phyloP scores from a whole-genome alignment of 108 stramenopile genomes.

The Skeletonema marinoi region DNA sequence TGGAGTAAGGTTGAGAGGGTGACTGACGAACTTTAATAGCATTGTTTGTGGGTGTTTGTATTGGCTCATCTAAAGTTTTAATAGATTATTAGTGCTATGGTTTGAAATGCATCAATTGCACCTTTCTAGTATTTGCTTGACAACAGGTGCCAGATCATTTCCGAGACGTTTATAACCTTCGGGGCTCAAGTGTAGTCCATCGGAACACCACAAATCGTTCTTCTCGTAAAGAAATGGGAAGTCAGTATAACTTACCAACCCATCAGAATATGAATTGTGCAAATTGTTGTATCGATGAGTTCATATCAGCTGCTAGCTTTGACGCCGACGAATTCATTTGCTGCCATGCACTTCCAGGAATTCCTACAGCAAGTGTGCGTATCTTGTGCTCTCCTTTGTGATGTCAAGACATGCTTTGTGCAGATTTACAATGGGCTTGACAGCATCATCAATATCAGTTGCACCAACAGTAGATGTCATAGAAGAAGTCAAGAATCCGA shows the following conservation, averaged over 20 bases:
- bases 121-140: conserved; percentile 32
- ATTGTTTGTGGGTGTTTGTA: background rate
- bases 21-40: conserved; percentile 31
- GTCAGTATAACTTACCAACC: conserved; percentile 41
- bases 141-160: conserved; percentile 51
- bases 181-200: conserved; percentile 72
- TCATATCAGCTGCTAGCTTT: conserved; percentile 41
- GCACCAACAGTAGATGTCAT: background rate
- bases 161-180: conserved; percentile 64
- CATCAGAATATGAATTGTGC: conserved; percentile 15
- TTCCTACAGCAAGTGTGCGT: conserved; percentile 62
- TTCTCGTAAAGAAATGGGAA: conserved; percentile 59
- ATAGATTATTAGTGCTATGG: background rate
- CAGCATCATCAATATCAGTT: conserved; percentile 5
- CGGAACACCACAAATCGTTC: conserved; percentile 46
- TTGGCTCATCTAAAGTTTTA: background rate
- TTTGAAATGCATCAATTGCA: background rate
- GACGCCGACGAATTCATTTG: conserved; percentile 29
- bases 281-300: conserved; percentile 42
- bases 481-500: conserved; percentile 53
- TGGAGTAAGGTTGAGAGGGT: conserved; percentile 44
- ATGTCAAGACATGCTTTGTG: conserved; percentile 42
- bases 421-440: conserved; percentile 36
- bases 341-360: conserved; percentile 76
- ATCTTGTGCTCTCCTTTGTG: conserved; percentile 19